phyloP scores from a whole-genome alignment of 768 basidiomycete genomes.

The Suillus clintonianus region DNA sequence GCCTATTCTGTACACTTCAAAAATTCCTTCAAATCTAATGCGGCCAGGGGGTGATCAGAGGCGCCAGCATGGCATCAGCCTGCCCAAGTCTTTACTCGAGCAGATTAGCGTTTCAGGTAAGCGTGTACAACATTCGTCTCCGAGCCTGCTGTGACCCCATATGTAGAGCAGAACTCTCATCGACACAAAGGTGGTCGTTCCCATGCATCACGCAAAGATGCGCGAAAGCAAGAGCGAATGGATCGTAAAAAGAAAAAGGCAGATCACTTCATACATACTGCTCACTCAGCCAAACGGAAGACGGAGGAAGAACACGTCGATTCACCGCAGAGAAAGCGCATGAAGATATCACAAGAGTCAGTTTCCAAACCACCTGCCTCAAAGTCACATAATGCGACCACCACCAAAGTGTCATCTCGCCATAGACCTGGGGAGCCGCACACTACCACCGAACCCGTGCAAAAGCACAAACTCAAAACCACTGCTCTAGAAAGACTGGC shows the following conservation, averaged over 20 bases:
- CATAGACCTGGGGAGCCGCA: not conserved
- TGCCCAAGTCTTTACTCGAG: conserved; percentile 30
- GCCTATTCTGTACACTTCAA: not conserved
- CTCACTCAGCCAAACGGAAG: conserved; percentile 35
- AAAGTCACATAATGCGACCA: too few relatives aligned
- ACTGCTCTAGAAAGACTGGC: conserved; percentile 39
- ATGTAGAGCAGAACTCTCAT: conserved; percentile 6
- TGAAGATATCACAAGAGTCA: conserved; percentile 42
- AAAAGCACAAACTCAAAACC: conserved; percentile 14
- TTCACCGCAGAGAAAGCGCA: conserved; percentile 38
- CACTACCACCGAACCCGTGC: not conserved
- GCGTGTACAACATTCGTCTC: not conserved
- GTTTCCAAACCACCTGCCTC: not conserved
- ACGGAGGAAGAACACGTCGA: conserved; percentile 47
- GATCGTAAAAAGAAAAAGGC: conserved; percentile 66
- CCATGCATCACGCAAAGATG: conserved; percentile 55
- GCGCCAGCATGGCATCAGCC: conserved; percentile 18
- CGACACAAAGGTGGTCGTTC: conserved; percentile 8
- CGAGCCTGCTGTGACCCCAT: not conserved
- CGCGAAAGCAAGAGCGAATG: conserved; percentile 62
- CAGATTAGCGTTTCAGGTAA: conserved; percentile 22
- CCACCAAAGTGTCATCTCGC: not conserved
- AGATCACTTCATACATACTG: conserved; percentile 44
- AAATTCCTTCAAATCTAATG: not conserved
- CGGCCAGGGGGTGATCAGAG: conserved; percentile 17